Evolutionary conservation across 2,329 filamentous ascomycete genomes (phyloP).

Genomic region (Colletotrichum tofieldiae): DNA sequence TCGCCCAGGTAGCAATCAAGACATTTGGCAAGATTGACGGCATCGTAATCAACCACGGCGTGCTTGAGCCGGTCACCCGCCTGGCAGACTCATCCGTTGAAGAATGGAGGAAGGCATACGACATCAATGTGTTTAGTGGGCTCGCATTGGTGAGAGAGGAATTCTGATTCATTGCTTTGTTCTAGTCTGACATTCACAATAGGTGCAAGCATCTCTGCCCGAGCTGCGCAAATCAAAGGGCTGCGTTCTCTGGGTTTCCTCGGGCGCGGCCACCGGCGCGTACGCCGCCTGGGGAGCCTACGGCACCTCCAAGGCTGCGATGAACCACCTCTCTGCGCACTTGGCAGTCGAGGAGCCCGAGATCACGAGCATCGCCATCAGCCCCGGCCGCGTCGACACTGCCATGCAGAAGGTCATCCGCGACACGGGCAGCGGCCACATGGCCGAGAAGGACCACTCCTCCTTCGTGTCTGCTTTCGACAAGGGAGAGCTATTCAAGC

Average conservation of each 20-base stretch:
- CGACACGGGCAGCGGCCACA: constrained; percentile 67
- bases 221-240: constrained; percentile 79
- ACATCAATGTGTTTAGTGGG: constrained; percentile 90
- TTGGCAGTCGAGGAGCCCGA: constrained; percentile 83
- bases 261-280: constrained; percentile 78
- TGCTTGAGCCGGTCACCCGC: constrained; percentile 81
- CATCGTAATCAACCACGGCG: constrained; percentile 90
- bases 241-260: constrained; percentile 83
- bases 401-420: constrained; percentile 91
- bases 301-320: constrained; percentile 85
- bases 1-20: constrained; percentile 76
- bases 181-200: constrained; percentile 24
- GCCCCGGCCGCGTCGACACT: constrained; percentile 88
- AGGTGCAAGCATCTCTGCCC: constrained; percentile 81
- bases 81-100: constrained; percentile 78
- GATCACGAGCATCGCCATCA: constrained; percentile 80
- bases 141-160: constrained; percentile 77
- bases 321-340: constrained; percentile 84
- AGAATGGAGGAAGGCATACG: constrained; percentile 83
- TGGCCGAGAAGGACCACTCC: constrained; percentile 72
- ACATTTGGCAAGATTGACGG: constrained; percentile 84
- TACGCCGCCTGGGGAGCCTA: constrained; percentile 86
- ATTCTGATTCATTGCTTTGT: not conserved
- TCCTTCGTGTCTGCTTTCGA: constrained; percentile 80
- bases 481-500: constrained; percentile 80